phyloP scores from a whole-genome alignment of 768 basidiomycete genomes.

The Pleurotus eryngii region DNA sequence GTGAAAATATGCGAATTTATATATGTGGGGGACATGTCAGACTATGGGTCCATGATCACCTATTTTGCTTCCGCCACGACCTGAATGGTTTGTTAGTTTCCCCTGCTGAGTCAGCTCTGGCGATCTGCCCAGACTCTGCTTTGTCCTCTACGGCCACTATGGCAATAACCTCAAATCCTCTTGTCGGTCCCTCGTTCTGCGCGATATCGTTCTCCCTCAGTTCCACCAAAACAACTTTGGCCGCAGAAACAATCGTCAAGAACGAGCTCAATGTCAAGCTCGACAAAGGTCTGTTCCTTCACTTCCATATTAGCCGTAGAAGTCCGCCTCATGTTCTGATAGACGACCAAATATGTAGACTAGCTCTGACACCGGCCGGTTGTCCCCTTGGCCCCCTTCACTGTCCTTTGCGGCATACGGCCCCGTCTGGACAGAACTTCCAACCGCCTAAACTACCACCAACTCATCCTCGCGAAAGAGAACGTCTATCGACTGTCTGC shows the following conservation, averaged over 20 bases:
- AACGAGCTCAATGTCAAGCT: conserved; percentile 81
- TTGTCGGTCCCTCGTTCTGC: conserved; percentile 55
- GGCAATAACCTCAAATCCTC: conserved; percentile 40
- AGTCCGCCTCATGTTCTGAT: conserved; percentile 7
- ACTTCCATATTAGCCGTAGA: neutral
- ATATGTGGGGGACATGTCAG: neutral
- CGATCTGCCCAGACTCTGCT: neutral
- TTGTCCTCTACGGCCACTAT: conserved; percentile 16
- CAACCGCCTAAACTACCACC: conserved; percentile 82
- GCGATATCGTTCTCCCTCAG: conserved; percentile 80
- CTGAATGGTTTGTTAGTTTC: neutral
- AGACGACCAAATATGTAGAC: conserved; percentile 95
- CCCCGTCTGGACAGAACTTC: conserved; percentile 86
- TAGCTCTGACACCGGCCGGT: conserved; percentile 75
- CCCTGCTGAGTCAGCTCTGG: neutral
- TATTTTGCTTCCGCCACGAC: neutral
- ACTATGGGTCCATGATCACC: neutral
- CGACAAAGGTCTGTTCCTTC: conserved; percentile 69
- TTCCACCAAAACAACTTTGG: conserved; percentile 92
- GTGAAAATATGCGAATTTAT: neutral
- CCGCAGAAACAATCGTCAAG: conserved; percentile 79
- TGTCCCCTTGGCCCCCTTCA: conserved; percentile 90
- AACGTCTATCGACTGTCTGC: conserved; percentile 88
- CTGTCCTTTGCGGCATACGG: conserved; percentile 91
- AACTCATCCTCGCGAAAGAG: conserved; percentile 78